Base-by-base conservation (phyloP, 805 yeast species). In the Nakazawaea wickerhamii region DNA sequence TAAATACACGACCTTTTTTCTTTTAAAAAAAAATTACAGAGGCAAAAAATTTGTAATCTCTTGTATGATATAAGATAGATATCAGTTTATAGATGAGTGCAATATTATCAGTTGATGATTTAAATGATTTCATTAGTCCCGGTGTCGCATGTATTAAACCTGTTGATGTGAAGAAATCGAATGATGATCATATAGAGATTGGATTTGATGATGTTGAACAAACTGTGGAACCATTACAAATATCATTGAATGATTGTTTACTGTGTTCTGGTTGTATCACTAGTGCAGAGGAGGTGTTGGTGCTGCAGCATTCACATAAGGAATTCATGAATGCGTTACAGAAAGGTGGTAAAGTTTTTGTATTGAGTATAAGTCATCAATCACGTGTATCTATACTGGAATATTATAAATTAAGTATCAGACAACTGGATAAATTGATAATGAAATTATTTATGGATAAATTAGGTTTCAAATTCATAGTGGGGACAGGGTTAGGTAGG, bases 211-310 rank as follows among this genome's bases (percentile, higher is more conserved):
- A 77, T 19, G 64, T 65, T 5, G 55, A 69, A 3, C 68, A 71
- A 27, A 65, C 68, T 15, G 65, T 88, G 5, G 73, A 81, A 21
- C 80, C 88, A 40, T 98, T 97, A 0, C 91, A 85, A 49, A 91
- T 93, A 36, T 84, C 93, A 1, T 64, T 93, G 39, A 81, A 89
- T 15, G 99, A 93, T 65, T 93, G 99, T 62, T 67, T 93, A 41
- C 99, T 99, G 0, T 93, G 99, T 57, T 80, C 95, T 7, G 99
- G 99, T 0, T 93, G 99, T 60, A 88, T 93, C 42, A 93, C 99
- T 0, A 85, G 96, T 4, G 95, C 96, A n/a, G 99, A 93, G 58
- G 96, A 91, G 48, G 88, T 93, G 5, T 65, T 93, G 36, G 84
- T 93, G 31, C 87, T 95, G 2, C 82, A 87, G 50, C 99, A 93